Conservation (phyloP, 176 grass and related monocot genomes). For the Avena insularis region DNA sequence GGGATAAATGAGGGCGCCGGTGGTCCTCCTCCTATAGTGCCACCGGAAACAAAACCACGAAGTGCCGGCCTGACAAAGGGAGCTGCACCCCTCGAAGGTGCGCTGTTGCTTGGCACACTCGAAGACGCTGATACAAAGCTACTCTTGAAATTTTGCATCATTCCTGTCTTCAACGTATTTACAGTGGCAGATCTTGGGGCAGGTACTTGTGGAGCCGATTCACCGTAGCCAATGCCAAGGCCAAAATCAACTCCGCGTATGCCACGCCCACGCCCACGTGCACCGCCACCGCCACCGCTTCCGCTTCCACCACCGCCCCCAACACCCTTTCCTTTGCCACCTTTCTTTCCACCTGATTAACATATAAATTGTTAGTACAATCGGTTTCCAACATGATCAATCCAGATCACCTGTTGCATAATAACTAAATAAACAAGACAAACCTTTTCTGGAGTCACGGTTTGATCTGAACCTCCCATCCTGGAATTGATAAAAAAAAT, state of each 20-base stretch:
- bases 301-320: slow-evolving; percentile 39
- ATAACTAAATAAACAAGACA: slow-evolving; percentile 28
- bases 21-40: slow-evolving; percentile 72
- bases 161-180: slow-evolving; percentile 75
- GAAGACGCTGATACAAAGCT: slow-evolving; percentile 86
- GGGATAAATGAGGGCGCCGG: slow-evolving; percentile 38
- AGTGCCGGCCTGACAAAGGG: slow-evolving; percentile 63
- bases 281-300: slow-evolving; percentile 21
- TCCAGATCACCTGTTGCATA: slow-evolving; percentile 10
- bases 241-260: slow-evolving; percentile 98
- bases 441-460: slow-evolving; percentile 93
- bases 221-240: slow-evolving; percentile 89
- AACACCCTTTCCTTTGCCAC: slow-evolving; percentile 73
- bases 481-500: slow-evolving; percentile 54
- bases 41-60: slow-evolving; percentile 91
- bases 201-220: slow-evolving; percentile 63
- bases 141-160: slow-evolving; percentile 89
- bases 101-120: slow-evolving; percentile 47
- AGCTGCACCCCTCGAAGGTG: slow-evolving; percentile 24
- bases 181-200: slow-evolving; percentile 63
- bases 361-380: slow-evolving; percentile 27
- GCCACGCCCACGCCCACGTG: slow-evolving; percentile 61
- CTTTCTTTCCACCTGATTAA: slow-evolving; percentile 84
- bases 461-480: slow-evolving; percentile 92
- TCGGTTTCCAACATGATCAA: neutral